Evolutionary conservation across 306 rosid genomes (phyloP).

Genomic region (Cicer pinnatifidum): DNA sequence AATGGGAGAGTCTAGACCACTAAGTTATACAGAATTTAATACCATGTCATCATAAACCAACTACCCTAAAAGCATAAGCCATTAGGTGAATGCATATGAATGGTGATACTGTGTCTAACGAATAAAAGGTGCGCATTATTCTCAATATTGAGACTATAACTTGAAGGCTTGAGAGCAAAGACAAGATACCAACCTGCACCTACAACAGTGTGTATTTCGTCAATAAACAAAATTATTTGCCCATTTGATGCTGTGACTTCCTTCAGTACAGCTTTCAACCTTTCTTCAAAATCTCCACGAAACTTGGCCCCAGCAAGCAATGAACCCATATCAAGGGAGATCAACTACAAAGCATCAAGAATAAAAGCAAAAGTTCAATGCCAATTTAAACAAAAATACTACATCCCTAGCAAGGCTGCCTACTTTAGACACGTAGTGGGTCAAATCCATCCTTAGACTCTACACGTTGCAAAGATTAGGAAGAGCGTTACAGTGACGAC

Average conservation of each 20-base stretch:
- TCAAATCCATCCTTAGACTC: conserved; percentile 12
- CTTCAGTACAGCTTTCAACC: conserved; percentile 93
- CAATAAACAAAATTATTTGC: conserved; percentile 89
- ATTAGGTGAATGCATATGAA: conserved; percentile 19
- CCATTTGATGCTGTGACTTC: conserved; percentile 95
- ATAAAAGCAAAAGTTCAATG: conserved; percentile 17
- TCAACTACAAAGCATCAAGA: conserved; percentile 60
- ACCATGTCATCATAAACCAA: conserved; percentile 7
- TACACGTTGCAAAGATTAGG: neutral
- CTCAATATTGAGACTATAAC: conserved; percentile 10
- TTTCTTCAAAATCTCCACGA: conserved; percentile 97
- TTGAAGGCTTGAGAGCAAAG: conserved; percentile 5
- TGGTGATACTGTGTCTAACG: neutral
- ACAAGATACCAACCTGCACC: conserved; percentile 81
- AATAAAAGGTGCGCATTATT: conserved; percentile 12
- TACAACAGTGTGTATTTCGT: conserved; percentile 97
- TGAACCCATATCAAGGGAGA: conserved; percentile 96
- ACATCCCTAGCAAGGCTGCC: conserved; percentile 9
- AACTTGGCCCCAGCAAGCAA: conserved; percentile 94
- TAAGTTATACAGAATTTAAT: neutral
- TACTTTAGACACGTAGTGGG: neutral
- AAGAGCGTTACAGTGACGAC: neutral
- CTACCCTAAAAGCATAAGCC: conserved; percentile 18
- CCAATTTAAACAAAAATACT: conserved; percentile 17
- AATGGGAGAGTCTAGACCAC: conserved; percentile 9